Conservation (phyloP, 2,329 filamentous ascomycete species). For the Tolypocladium tropicale region DNA sequence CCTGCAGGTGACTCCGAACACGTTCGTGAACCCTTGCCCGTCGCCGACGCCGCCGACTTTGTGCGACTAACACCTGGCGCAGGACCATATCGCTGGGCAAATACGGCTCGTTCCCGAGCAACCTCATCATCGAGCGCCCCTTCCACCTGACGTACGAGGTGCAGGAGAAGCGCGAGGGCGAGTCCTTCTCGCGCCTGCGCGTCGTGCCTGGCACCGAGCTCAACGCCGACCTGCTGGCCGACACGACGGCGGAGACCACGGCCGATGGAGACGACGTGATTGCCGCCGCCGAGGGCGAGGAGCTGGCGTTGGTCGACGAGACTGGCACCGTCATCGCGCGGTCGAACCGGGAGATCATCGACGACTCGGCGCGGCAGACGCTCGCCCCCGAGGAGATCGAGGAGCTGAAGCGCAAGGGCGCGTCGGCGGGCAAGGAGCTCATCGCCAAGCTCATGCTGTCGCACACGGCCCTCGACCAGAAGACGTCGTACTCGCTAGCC, state of each 20-base stretch:
- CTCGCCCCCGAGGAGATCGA: constrained; percentile 69
- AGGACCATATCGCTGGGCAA: constrained; percentile 86
- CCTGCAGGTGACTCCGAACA: constrained; percentile 49
- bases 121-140: constrained; percentile 82
- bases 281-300: constrained; percentile 24
- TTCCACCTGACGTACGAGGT: constrained; percentile 90
- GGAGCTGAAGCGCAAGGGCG: constrained; percentile 61
- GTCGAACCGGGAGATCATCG: constrained; percentile 48
- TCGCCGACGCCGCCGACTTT: background rate
- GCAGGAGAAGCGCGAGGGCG: constrained; percentile 56
- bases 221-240: constrained; percentile 64
- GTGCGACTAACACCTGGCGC: constrained; percentile 16
- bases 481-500: constrained; percentile 84
- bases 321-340: constrained; percentile 37
- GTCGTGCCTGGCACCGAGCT: constrained; percentile 74
- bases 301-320: constrained; percentile 33
- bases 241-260: constrained; percentile 24
- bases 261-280: constrained; percentile 33
- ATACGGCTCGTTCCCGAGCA: constrained; percentile 83
- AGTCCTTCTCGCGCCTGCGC: constrained; percentile 59
- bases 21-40: constrained; percentile 29
- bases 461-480: constrained; percentile 83
- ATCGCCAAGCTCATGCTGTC: constrained; percentile 89
- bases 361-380: constrained; percentile 59
- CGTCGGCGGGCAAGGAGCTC: constrained; percentile 74